Evolutionary conservation across 768 basidiomycete genomes (phyloP).

Genomic region (Melanogaster broomeanus): DNA sequence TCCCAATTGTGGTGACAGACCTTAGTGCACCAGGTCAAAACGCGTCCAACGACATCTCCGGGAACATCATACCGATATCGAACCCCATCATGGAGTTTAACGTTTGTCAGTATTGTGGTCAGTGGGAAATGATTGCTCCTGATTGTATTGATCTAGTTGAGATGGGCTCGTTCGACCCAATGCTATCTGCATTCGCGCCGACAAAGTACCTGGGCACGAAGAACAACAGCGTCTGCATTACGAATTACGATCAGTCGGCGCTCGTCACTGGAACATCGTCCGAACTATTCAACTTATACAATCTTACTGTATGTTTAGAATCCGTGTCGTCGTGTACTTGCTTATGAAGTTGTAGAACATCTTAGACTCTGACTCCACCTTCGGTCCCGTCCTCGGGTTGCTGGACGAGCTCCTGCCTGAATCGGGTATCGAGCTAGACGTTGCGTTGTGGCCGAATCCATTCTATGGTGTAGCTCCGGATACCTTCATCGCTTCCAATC

Average conservation of each 20-base stretch:
- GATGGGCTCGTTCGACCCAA: conserved; percentile 44
- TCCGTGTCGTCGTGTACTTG: not conserved
- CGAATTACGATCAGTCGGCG: conserved; percentile 37
- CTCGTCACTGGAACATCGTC: conserved; percentile 44
- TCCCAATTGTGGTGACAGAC: conserved; percentile 40
- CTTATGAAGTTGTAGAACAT: conserved; percentile 6
- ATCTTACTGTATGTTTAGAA: conserved; percentile 25
- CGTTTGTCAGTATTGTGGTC: conserved; percentile 22
- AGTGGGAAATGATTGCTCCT: not conserved
- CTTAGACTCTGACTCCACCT: conserved; percentile 6
- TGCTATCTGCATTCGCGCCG: conserved; percentile 46
- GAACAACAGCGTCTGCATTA: conserved; percentile 32
- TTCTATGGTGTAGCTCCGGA: conserved; percentile 37
- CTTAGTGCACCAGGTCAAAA: conserved; percentile 27
- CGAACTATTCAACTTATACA: conserved; percentile 33
- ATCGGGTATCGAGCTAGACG: conserved; percentile 26
- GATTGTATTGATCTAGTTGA: conserved; percentile 28
- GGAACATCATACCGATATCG: conserved; percentile 30
- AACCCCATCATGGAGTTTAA: conserved; percentile 39
- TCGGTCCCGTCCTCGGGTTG: conserved; percentile 13
- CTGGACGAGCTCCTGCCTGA: conserved; percentile 27
- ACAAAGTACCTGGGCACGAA: conserved; percentile 46
- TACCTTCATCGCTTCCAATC: conserved; percentile 35
- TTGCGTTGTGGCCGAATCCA: conserved; percentile 38
- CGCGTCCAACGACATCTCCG: conserved; percentile 17